Evolutionary conservation across 1,139 yeast genomes (phyloP), one percentile per base, ranked within the genome.

Genomic region (Diutina ranongensis): DNA sequence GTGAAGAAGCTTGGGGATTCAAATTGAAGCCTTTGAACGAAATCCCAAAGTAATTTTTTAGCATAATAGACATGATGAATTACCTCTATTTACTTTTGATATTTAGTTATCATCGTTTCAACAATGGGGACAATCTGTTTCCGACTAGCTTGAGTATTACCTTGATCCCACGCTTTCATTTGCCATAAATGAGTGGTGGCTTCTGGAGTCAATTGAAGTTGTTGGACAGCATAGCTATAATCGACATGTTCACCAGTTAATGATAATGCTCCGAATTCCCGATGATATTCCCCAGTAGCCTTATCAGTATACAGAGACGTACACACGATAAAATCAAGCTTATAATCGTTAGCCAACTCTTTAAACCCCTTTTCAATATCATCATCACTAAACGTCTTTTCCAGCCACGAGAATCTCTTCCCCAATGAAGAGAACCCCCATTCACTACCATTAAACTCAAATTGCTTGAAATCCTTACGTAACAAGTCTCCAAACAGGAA

Each of bases 41-140:
- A 54, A 70, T 71, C 50, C 71, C 72, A 45, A 70, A 68, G 54
- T 69, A 67, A 20, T 8, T 33, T n/a, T n/a, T n/a, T 25, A 25
- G 28, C 28, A 25, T 25, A 25, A 25, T 25, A 25, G 28, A 25
- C 28, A 25, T 25, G 28, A 25, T 25, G 28, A 25, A n/a, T n/a
- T n/a, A n/a, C n/a, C n/a, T n/a, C n/a, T n/a, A n/a, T n/a, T n/a
- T n/a, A n/a, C n/a, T n/a, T n/a, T n/a, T n/a, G n/a, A n/a, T n/a
- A n/a, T n/a, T n/a, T n/a, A n/a, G n/a, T n/a, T n/a, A n/a, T n/a
- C n/a, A n/a, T n/a, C n/a, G n/a, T n/a, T n/a, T n/a, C n/a, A n/a
- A n/a, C n/a, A n/a, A n/a, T n/a, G n/a, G 95, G 95, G 8, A 85
- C 94, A n/a, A 88, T 86, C 58, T 84, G 94, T 57, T 88, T 88